Base-by-base conservation (phyloP, 2,329 filamentous ascomycete genomes). In the Alternaria dauci region DNA sequence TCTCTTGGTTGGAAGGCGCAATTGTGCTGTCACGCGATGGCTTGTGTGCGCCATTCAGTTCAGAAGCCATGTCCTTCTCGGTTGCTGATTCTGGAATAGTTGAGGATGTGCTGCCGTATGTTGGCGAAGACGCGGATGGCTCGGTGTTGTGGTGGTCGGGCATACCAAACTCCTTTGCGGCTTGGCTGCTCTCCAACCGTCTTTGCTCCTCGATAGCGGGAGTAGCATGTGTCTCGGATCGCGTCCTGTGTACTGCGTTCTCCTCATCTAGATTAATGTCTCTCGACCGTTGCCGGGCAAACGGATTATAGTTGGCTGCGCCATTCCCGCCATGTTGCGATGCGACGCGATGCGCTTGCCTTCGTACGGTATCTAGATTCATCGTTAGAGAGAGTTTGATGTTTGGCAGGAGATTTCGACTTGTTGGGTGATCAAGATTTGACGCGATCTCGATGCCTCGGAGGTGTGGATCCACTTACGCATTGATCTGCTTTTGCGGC, bases 331-430 rank as follows among this genome's bases (percentile, higher is more conserved):
- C 64, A 6, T 63, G 62, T 18, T 62, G 65, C 51, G 74, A 77
- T n/a, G 77, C 77, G 44, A 71, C 67, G 55, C 75, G 74, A 69
- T 76, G 71, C 55, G 77, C 77, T 55, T 77, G 70, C 41, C 70
- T 74, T 58, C 76, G 71, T 68, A 79, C 72, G 18, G 74, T 52
- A 52, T 79, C 77, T 79, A 68, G 46, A 46, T 48, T 48, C 58
- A 70, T 64, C 28, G 58, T 60, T 32, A 18, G 32, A 34, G 8
- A 56, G 68, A 32, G 65, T 61, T 54, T 39, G 59, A 38, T 61
- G 56, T 61, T 52, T 58, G 50, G 36, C 43, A 18, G 46, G 42
- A 18, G 26, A 43, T 11, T 32, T 26, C 14, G 32, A 47, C 39
- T 50, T 23, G 43, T 43, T 36, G n/a, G 26, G 30, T 50, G 25